These are phyloP conservation scores for Sarocladiaceae sp. DNA, from an alignment of 2,329 filamentous ascomycete species.

Conservation along the genomic window DNA sequence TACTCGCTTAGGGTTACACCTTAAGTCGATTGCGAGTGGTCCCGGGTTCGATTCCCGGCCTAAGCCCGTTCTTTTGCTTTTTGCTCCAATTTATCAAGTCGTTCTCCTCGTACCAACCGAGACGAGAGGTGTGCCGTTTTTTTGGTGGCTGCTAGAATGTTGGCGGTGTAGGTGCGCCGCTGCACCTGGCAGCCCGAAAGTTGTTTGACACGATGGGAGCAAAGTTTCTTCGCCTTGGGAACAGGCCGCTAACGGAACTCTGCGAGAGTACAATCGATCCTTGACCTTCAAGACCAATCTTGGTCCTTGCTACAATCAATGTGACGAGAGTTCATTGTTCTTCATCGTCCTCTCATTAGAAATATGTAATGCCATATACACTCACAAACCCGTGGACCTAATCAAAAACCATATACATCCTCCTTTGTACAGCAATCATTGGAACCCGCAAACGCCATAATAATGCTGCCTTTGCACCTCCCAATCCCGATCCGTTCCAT, in stretches of 20 bases:
- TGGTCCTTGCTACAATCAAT: too few relatives aligned
- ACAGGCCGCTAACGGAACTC: too few relatives aligned
- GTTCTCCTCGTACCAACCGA: not conserved
- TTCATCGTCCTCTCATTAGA: not conserved
- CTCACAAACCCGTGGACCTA: not conserved
- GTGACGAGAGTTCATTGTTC: not conserved
- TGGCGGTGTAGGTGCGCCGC: too few relatives aligned
- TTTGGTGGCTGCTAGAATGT: too few relatives aligned
- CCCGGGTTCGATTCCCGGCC: slow-evolving; percentile 43
- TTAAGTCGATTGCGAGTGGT: slow-evolving; percentile 37
- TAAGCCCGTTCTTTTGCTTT: slow-evolving; percentile 31
- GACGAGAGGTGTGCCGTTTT: too few relatives aligned
- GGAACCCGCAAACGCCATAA: not conserved
- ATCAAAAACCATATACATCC: not conserved
- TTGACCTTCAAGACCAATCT: not conserved
- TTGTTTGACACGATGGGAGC: too few relatives aligned
- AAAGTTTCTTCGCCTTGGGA: too few relatives aligned
- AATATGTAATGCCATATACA: not conserved
- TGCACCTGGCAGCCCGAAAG: too few relatives aligned
- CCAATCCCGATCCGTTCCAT: not conserved
- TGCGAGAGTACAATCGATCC: not conserved
- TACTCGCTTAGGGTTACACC: too few relatives aligned
- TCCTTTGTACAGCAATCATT: not conserved
- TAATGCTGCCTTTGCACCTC: not conserved
- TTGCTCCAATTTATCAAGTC: not conserved